These are phyloP conservation scores for Solanum hybrid DNA, from an alignment of 305 asterid genomes.

Conservation along the genomic window DNA sequence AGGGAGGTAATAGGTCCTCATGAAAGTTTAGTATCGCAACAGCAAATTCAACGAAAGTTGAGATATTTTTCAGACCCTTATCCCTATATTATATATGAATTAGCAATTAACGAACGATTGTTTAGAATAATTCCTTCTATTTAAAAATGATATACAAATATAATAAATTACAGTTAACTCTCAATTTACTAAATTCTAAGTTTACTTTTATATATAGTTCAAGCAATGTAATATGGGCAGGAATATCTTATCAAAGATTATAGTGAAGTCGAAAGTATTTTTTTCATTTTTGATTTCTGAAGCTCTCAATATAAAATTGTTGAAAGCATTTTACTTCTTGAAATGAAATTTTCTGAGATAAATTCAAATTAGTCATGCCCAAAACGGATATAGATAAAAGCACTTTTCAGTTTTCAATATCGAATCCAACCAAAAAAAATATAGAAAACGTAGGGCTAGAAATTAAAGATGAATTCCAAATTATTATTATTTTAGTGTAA, in stretches of 20 bases:
- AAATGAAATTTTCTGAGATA: accelerated
- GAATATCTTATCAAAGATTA: background rate
- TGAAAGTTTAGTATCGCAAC: too few relatives aligned
- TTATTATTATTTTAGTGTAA: background rate
- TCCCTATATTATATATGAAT: background rate
- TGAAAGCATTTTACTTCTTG: background rate
- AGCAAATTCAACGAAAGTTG: too few relatives aligned
- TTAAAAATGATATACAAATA: background rate
- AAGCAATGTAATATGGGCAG: background rate
- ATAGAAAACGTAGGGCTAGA: background rate
- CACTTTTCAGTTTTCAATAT: background rate
- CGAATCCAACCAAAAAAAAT: background rate
- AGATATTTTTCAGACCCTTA: too few relatives aligned
- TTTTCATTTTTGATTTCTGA: too few relatives aligned
- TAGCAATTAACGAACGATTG: background rate
- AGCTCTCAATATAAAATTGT: background rate
- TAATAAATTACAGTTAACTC: background rate
- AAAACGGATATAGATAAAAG: background rate
- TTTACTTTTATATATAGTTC: background rate
- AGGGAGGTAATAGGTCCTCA: too few relatives aligned
- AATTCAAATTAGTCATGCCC: background rate
- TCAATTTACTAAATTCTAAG: background rate
- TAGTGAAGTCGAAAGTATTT: background rate
- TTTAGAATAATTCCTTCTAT: background rate
- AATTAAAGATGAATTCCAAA: background rate